phyloP scores from a whole-genome alignment of 768 basidiomycete species.

The Lenzites betulinus region DNA sequence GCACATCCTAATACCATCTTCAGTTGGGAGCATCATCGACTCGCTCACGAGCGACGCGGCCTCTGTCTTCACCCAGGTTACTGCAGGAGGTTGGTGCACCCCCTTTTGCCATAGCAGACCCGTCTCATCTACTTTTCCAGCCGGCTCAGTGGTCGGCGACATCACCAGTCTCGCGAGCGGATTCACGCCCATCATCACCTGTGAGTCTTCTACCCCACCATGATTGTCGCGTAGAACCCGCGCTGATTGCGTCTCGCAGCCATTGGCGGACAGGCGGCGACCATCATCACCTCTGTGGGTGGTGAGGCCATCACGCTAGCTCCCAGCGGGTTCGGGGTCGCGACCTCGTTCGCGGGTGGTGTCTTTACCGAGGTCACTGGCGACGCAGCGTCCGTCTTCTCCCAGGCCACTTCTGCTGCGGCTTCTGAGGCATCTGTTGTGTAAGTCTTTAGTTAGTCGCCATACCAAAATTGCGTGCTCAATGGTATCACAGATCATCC shows the following conservation, averaged over 20 bases:
- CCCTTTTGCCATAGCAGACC: too few relatives aligned
- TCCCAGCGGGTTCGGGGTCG: conserved; percentile 38
- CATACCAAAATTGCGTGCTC: neutral
- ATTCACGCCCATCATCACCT: conserved; percentile 34
- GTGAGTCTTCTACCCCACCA: conserved; percentile 23
- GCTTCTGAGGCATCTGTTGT: conserved; percentile 1
- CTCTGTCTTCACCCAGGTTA: conserved; percentile 2
- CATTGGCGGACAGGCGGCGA: conserved; percentile 51
- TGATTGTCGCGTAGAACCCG: neutral
- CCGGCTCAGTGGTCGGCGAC: conserved; percentile 26
- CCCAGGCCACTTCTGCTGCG: conserved; percentile 18
- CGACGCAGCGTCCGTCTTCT: conserved; percentile 36
- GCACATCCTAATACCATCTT: neutral
- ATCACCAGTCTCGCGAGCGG: conserved; percentile 34
- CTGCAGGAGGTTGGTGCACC: conserved; percentile 1
- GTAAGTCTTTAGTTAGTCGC: neutral
- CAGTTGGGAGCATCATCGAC: conserved; percentile 8
- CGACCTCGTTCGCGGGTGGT: conserved; percentile 55
- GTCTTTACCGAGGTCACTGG: conserved; percentile 52
- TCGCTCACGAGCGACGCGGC: conserved; percentile 3
- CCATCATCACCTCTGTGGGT: conserved; percentile 58
- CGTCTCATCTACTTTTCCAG: conserved; percentile 1
- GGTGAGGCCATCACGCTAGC: conserved; percentile 65
- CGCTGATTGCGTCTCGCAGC: conserved; percentile 38
- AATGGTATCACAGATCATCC: neutral